Percentiles rank a stretch among this genome's conserved stretches.
These are phyloP conservation scores for Deinandra increscens DNA, from an alignment of 129 eudicot species.

Conservation along the genomic window DNA sequence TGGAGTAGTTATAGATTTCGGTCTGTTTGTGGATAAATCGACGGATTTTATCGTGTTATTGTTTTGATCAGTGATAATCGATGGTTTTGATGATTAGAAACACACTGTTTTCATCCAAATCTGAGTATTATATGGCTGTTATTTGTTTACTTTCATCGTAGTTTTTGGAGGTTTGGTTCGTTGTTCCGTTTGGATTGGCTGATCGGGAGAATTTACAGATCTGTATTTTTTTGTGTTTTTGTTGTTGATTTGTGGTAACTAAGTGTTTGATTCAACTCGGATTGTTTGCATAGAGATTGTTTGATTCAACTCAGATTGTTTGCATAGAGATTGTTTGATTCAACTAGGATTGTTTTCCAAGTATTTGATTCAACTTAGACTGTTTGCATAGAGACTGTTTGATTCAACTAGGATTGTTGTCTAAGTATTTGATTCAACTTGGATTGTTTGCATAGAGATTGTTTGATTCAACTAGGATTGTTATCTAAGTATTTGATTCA, in stretches of 20 bases:
- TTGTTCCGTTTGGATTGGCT: neutral
- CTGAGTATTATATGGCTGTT: neutral
- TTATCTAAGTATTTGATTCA: no score
- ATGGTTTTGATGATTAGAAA: neutral
- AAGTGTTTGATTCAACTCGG: no score
- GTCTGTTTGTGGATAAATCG: neutral
- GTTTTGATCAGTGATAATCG: neutral
- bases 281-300: neutral
- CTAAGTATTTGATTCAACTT: no score
- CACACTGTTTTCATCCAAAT: neutral
- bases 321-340: neutral
- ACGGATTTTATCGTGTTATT: neutral
- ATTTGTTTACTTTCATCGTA: neutral
- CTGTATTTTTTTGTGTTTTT: neutral
- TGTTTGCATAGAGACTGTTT: no score
- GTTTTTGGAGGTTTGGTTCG: neutral
- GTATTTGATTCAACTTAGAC: no score
- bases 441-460: no score
- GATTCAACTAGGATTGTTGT: no score
- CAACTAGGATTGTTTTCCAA: no score
- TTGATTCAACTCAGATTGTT: neutral
- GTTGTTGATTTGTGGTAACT: neutral
- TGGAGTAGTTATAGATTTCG: neutral
- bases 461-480: no score
- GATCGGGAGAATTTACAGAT: neutral